Evolutionary conservation across 345 rosid species (phyloP), one percentile per base, ranked within the genome.

Genomic region (Capsella bursapastoris): DNA sequence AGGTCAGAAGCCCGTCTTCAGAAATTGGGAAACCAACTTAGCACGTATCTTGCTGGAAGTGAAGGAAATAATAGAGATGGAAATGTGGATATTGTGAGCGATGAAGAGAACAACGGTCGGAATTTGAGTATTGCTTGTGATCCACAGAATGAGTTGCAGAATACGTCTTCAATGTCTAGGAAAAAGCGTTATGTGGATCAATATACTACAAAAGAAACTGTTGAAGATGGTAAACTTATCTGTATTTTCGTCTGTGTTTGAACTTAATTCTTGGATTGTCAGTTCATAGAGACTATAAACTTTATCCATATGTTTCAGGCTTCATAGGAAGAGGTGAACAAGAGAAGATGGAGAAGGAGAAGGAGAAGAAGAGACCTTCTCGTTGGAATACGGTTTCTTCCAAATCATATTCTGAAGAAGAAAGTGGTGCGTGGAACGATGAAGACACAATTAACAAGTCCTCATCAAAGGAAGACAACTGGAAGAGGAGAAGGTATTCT

Each of bases 1-100:
- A 95, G 99, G 82, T 89, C 97, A 65, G 84, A 92, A 82, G 79
- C 72, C 63, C 92, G 89, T 51, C 84, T 90, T 66, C 85, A 88
- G 75, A 89, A 81, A 80, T 71, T 88, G 77, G 98, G 84, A 71
- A 84, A 81, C 77, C 90, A 90, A 78, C 92, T 95, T 78, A 83
- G 83, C 57, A 75, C 75, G 62, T 83, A 81, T 78, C 77, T 75
- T 48, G 66, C 67, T 74, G 79, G 67, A 76, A 82, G 58, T 66
- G 86, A 75, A 79, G 86, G 78, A 57, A 83, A 79, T 80, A 95
- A 82, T 79, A 89, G 83, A 80, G 90, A 86, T 74, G 83, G 83
- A 16, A 86, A 82, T 78, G 76, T 88, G 68, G 84, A 90, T 68
- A 76, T 82, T 47, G 77, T 82, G 47, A 92, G 91, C 80, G 89